Evolutionary conservation across 129 eudicot species (phyloP).

Genomic region (Artemisia argyi): DNA sequence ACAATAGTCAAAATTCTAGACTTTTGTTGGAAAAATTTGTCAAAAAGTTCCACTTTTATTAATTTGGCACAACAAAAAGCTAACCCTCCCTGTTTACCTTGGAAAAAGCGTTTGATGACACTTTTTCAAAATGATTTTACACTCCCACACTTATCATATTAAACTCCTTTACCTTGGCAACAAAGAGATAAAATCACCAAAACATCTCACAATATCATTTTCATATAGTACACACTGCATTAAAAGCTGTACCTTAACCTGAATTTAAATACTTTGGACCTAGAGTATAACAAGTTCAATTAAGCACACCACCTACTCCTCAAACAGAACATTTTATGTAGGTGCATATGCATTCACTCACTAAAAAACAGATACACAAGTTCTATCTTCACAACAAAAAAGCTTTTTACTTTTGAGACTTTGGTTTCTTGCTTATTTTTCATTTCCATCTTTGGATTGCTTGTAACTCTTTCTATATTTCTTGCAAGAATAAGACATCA

Average conservation of each 20-base stretch:
- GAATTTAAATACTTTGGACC: conserved; percentile 13
- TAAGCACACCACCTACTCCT: conserved; percentile 45
- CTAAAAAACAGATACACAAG: conserved; percentile 37
- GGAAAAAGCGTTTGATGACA: conserved; percentile 27
- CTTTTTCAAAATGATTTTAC: conserved; percentile 14
- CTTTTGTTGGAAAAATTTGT: conserved; percentile 25
- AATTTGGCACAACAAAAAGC: conserved; percentile 31
- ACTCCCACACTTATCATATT: conserved; percentile 23
- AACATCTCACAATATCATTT: neutral
- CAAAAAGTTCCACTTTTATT: conserved; percentile 24
- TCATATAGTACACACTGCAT: conserved; percentile 4
- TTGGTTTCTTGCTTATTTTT: conserved; percentile 29
- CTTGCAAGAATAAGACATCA: conserved; percentile 27
- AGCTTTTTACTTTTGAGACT: conserved; percentile 33
- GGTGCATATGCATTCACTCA: conserved; percentile 28
- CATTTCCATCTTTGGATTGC: conserved; percentile 35
- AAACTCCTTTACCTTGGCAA: too few relatives aligned
- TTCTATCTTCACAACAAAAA: conserved; percentile 41
- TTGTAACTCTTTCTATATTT: conserved; percentile 16
- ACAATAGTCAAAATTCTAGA: conserved; percentile 1
- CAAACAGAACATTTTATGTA: conserved; percentile 32
- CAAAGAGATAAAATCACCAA: conserved; percentile 18
- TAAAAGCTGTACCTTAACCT: conserved; percentile 5
- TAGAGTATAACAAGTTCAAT: conserved; percentile 14
- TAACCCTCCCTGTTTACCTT: conserved; percentile 4